These are phyloP conservation scores for Luffa acutangula DNA, from an alignment of 306 rosid genomes.

Conservation along the genomic window DNA sequence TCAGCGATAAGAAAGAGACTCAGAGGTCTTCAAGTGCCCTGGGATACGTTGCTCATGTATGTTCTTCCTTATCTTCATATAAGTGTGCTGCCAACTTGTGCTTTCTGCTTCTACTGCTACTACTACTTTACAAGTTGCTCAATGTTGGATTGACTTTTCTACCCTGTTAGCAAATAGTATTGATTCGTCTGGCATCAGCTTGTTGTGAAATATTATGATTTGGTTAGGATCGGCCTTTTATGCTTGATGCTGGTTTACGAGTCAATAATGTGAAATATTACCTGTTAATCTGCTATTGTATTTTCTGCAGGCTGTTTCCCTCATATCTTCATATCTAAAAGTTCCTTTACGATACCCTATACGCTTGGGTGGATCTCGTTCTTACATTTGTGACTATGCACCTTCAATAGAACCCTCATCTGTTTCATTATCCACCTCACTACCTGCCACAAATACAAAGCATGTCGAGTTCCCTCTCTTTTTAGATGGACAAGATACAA, in stretches of 20 bases:
- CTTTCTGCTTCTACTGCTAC: neutral
- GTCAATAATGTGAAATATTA: neutral
- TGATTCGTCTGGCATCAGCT: neutral
- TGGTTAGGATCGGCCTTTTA: neutral
- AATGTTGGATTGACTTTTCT: neutral
- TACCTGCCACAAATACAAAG: conserved; percentile 31
- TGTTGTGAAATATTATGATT: neutral
- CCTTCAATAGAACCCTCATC: conserved; percentile 57
- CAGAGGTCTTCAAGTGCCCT: conserved; percentile 86
- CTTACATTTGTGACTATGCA: conserved; percentile 68
- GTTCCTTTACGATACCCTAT: conserved; percentile 86
- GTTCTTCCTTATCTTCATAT: conserved; percentile 19
- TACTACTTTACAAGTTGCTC: neutral
- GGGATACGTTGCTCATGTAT: conserved; percentile 85
- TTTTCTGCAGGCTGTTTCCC: conserved; percentile 76
- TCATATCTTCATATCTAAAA: conserved; percentile 70
- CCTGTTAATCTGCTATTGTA: neutral
- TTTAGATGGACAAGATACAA: conserved; percentile 91
- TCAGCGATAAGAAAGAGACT: conserved; percentile 87
- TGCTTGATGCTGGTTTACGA: conserved; percentile 10
- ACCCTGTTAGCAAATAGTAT: neutral
- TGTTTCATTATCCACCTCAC: conserved; percentile 36
- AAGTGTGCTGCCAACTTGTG: neutral
- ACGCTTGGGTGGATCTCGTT: conserved; percentile 76
- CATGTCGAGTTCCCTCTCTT: conserved; percentile 78